Conservation (phyloP, 2,329 filamentous ascomycete species). For the Lasiodiplodia hormozganensis region DNA sequence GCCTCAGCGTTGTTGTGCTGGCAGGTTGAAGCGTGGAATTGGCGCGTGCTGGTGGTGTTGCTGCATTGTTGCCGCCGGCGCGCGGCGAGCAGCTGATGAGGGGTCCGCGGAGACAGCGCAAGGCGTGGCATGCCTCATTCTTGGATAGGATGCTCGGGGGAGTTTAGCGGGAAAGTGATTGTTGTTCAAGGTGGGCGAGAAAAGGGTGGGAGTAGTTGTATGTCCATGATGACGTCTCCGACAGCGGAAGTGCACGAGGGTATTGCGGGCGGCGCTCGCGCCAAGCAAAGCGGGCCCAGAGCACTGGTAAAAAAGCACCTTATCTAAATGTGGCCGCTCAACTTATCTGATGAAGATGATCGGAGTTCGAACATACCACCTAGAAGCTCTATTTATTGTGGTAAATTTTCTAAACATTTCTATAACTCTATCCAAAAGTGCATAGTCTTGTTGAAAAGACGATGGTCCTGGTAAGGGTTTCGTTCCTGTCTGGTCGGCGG, state of each 20-base stretch:
- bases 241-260: slow-evolving; percentile 26
- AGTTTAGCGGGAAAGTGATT: neutral
- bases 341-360: neutral
- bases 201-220: neutral
- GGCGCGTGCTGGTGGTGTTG: slow-evolving; percentile 2
- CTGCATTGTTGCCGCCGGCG: slow-evolving; percentile 15
- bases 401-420: neutral
- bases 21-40: slow-evolving; percentile 25
- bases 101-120: slow-evolving; percentile 9
- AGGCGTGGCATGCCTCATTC: slow-evolving; percentile 29
- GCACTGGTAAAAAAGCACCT: neutral
- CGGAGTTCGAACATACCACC: neutral
- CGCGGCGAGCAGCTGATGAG: slow-evolving; percentile 6
- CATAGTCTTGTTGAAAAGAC: neutral
- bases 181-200: slow-evolving; percentile 1
- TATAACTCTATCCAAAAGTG: neutral
- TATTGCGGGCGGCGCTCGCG: slow-evolving; percentile 15
- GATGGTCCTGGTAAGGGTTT: too few relatives aligned
- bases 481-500: neutral
- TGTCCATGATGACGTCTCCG: slow-evolving; percentile 29
- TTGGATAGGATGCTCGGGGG: neutral
- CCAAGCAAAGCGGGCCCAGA: slow-evolving; percentile 18
- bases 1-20: slow-evolving; percentile 11
- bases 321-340: slow-evolving; percentile 1
- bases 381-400: neutral